phyloP scores from a whole-genome alignment of 306 rosid genomes.

The Prunus kanzakura region DNA sequence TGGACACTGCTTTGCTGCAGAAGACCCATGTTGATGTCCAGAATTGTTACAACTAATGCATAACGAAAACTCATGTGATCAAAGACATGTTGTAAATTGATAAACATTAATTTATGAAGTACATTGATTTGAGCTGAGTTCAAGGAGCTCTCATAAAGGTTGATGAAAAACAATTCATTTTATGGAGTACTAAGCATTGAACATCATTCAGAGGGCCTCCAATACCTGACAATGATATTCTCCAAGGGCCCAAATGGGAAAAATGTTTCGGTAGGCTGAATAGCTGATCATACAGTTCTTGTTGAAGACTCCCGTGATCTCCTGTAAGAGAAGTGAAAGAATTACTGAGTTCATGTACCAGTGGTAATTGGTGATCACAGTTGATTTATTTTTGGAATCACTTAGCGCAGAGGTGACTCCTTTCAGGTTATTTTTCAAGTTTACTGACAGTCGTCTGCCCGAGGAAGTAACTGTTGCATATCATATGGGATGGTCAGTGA shows the following conservation, averaged over 20 bases:
- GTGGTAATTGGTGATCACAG: neutral
- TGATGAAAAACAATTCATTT: neutral
- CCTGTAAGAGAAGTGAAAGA: conserved; percentile 13
- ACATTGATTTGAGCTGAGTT: neutral
- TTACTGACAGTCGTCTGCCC: neutral
- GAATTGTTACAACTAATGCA: neutral
- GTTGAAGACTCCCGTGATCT: conserved; percentile 43
- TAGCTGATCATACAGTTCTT: conserved; percentile 44
- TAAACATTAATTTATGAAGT: neutral
- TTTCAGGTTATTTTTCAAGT: too few relatives aligned
- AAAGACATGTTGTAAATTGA: neutral
- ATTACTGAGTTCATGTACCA: neutral
- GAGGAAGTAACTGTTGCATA: neutral
- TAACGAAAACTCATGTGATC: neutral
- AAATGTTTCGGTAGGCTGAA: conserved; percentile 34
- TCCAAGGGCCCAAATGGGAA: conserved; percentile 26
- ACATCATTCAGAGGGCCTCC: conserved; percentile 6
- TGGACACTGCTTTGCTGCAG: too few relatives aligned
- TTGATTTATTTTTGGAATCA: too few relatives aligned
- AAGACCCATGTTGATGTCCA: neutral
- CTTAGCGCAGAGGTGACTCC: too few relatives aligned
- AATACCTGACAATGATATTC: conserved; percentile 30
- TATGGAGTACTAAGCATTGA: neutral
- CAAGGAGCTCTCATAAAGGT: neutral
- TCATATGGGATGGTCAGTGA: neutral